Evolutionary conservation across 169 alveolate genomes (phyloP).

Genomic region (Perkinsus olseni): DNA sequence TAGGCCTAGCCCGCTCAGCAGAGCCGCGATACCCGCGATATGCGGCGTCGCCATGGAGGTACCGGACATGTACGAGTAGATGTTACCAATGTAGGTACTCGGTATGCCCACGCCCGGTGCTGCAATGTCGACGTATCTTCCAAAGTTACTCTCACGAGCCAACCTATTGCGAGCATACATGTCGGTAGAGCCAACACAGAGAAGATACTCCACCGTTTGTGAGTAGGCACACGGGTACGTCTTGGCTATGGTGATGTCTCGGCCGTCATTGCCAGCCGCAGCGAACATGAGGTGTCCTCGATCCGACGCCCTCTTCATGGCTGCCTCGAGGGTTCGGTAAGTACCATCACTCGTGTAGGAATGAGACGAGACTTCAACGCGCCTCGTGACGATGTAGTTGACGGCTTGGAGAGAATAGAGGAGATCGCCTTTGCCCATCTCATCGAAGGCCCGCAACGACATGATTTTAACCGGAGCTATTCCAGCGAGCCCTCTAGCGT

Average conservation of each 20-base stretch:
- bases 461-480: slow-evolving; percentile 33
- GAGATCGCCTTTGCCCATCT: slow-evolving; percentile 28
- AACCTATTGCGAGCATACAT: slow-evolving; percentile 14
- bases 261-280: slow-evolving; percentile 33
- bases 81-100: slow-evolving; percentile 21
- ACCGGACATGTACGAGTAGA: slow-evolving; percentile 22
- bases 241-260: slow-evolving; percentile 22
- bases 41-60: slow-evolving; percentile 38
- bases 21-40: slow-evolving; percentile 22
- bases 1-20: not conserved
- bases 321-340: slow-evolving; percentile 12
- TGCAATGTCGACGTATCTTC: slow-evolving; percentile 32
- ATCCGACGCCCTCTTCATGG: slow-evolving; percentile 31
- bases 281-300: slow-evolving; percentile 26
- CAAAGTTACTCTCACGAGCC: slow-evolving; percentile 26
- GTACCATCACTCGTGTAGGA: slow-evolving; percentile 35
- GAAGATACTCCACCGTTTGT: slow-evolving; percentile 19
- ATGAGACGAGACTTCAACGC: slow-evolving; percentile 27
- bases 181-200: slow-evolving; percentile 34
- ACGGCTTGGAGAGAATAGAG: slow-evolving; percentile 30
- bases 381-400: slow-evolving; percentile 29
- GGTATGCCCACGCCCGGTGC: slow-evolving; percentile 38
- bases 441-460: slow-evolving; percentile 29
- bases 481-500: slow-evolving; percentile 23
- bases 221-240: slow-evolving; percentile 32